Conservation (phyloP, 495 filamentous ascomycete genomes). For the Daldinia loculata region DNA sequence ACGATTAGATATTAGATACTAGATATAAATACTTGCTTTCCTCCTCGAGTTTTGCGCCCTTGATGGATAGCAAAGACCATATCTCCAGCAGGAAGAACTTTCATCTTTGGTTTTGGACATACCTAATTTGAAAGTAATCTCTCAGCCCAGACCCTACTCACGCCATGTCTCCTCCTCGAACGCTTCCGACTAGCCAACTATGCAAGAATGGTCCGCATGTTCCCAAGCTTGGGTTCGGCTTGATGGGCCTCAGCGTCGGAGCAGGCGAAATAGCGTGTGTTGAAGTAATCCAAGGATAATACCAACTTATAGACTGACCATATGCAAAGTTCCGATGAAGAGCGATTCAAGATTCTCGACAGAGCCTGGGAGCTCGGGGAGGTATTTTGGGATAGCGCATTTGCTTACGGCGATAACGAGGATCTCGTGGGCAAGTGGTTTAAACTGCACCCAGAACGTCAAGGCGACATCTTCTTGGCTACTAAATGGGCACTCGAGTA, state of each 20-base stretch:
- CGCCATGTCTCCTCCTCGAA: slow-evolving; percentile 26
- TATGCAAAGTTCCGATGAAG: slow-evolving; percentile 48
- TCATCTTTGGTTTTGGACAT: background rate
- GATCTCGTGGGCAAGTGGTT: slow-evolving; percentile 65
- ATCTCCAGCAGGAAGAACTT: background rate
- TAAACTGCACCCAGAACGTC: slow-evolving; percentile 54
- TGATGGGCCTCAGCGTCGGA: slow-evolving; percentile 61
- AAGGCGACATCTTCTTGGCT: slow-evolving; percentile 64
- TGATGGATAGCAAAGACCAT: too few species aligned
- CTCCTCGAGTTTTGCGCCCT: background rate
- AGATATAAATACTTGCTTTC: slow-evolving; percentile 13
- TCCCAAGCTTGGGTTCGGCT: slow-evolving; percentile 62
- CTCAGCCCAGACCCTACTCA: background rate
- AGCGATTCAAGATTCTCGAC: slow-evolving; percentile 59
- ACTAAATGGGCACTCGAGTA: slow-evolving; percentile 61
- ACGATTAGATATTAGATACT: background rate
- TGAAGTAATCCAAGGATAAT: background rate
- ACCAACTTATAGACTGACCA: background rate
- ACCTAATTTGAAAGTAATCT: background rate
- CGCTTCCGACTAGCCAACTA: slow-evolving; percentile 50
- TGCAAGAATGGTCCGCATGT: slow-evolving; percentile 65
- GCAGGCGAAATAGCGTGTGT: slow-evolving; percentile 55
- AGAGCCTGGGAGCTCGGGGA: slow-evolving; percentile 56
- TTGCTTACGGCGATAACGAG: slow-evolving; percentile 61
- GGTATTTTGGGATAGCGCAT: slow-evolving; percentile 62